Evolutionary conservation across 257 asterid genomes (phyloP).

Genomic region (Eustoma russellianum): DNA sequence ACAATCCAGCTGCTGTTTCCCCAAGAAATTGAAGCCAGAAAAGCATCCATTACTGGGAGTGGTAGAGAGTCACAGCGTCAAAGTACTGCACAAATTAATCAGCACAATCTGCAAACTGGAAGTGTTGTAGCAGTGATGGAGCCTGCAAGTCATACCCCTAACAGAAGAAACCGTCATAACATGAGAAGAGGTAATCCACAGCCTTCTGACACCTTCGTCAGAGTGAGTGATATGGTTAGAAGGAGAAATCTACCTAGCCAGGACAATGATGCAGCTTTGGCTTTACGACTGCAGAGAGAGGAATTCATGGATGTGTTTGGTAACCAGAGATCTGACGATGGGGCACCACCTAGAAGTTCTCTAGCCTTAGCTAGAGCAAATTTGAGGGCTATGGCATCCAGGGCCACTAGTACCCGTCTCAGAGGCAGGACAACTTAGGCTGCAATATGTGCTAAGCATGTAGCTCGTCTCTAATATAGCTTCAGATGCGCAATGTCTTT

Average conservation of each 20-base stretch:
- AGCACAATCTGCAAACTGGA: slow-evolving; percentile 19
- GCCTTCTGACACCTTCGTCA: slow-evolving; percentile 18
- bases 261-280: slow-evolving; percentile 85
- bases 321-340: slow-evolving; percentile 20
- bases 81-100: slow-evolving; percentile 22
- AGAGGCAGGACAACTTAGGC: slow-evolving; percentile 14
- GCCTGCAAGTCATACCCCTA: slow-evolving; percentile 20
- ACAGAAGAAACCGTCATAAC: slow-evolving; percentile 20
- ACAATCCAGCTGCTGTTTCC: slow-evolving; percentile 92
- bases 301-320: slow-evolving; percentile 56
- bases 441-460: too few relatives aligned
- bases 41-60: slow-evolving; percentile 21
- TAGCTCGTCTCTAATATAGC: neutral
- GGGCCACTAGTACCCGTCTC: slow-evolving; percentile 33
- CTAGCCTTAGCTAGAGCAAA: slow-evolving; percentile 59
- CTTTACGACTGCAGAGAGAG: slow-evolving; percentile 87
- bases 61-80: slow-evolving; percentile 11
- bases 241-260: slow-evolving; percentile 42
- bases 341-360: slow-evolving; percentile 17
- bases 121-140: slow-evolving; percentile 28
- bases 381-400: slow-evolving; percentile 85
- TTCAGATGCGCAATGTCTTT: too few relatives aligned
- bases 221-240: slow-evolving; percentile 10
- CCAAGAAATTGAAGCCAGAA: slow-evolving; percentile 70
- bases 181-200: slow-evolving; percentile 22